phyloP scores from a whole-genome alignment of 2,329 filamentous ascomycete genomes.

The Dactylellina drechsleri region DNA sequence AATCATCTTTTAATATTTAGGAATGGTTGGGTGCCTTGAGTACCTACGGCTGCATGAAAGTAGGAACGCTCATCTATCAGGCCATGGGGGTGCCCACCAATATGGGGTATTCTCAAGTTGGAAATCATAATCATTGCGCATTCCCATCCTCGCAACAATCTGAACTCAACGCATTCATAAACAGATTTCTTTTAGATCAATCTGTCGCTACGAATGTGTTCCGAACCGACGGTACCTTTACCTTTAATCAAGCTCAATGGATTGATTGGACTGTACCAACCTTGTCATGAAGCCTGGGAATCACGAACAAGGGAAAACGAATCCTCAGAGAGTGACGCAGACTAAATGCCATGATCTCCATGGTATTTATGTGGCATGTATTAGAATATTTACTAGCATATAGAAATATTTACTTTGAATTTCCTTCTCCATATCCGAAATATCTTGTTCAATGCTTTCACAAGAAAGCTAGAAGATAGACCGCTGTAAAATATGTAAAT shows the following conservation, averaged over 20 bases:
- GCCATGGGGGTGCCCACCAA: conserved; percentile 67
- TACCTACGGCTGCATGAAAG: conserved; percentile 70
- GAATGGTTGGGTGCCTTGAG: conserved; percentile 70
- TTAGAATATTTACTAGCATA: neutral
- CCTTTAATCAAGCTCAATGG: conserved; percentile 62
- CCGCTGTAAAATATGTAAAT: too few relatives aligned
- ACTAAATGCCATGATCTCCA: too few relatives aligned
- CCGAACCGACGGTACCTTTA: conserved; percentile 59
- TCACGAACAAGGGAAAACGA: neutral
- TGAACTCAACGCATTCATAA: conserved; percentile 68
- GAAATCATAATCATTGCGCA: conserved; percentile 68
- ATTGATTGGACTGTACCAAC: conserved; percentile 63
- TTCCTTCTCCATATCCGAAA: neutral
- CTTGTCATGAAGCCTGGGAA: conserved; percentile 58
- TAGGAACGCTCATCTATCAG: conserved; percentile 68
- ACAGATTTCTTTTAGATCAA: conserved; percentile 66
- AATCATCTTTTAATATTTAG: conserved; percentile 56
- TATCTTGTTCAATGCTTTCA: too few relatives aligned
- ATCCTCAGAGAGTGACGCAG: neutral
- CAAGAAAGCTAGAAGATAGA: too few relatives aligned
- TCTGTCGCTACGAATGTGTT: conserved; percentile 59
- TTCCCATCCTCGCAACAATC: conserved; percentile 68
- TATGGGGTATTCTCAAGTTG: conserved; percentile 70
- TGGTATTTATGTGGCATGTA: conserved; percentile 1
- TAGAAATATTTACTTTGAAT: conserved; percentile 1